Evolutionary conservation across 768 basidiomycete genomes (phyloP).

Genomic region (Pisolithus sp.): DNA sequence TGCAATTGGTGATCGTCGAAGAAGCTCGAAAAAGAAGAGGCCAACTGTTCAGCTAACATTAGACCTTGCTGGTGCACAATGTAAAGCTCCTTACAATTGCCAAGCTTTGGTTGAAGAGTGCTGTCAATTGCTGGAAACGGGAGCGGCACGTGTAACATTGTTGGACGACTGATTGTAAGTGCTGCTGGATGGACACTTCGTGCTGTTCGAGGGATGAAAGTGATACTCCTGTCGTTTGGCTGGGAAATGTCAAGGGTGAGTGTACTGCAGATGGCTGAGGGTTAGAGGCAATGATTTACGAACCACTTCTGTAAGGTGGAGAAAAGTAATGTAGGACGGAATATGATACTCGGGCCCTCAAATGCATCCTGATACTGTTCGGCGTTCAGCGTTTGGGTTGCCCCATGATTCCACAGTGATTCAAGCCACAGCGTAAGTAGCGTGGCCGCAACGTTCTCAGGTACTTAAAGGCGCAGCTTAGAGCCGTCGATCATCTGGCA

Average conservation of each 20-base stretch:
- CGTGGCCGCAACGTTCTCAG: slow-evolving; percentile 26
- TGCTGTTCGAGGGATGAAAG: slow-evolving; percentile 36
- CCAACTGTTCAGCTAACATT: slow-evolving; percentile 29
- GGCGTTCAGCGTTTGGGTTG: slow-evolving; percentile 7
- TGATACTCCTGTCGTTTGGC: slow-evolving; percentile 37
- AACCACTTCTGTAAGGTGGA: slow-evolving; percentile 37
- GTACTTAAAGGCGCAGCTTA: slow-evolving; percentile 19
- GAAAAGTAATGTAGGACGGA: slow-evolving; percentile 39
- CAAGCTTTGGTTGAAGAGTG: slow-evolving; percentile 36
- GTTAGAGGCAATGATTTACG: slow-evolving; percentile 3
- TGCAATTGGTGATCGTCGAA: slow-evolving; percentile 25
- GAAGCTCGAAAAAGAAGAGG: slow-evolving; percentile 38
- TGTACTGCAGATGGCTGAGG: background rate
- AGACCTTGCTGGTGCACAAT: background rate
- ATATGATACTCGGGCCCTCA: slow-evolving; percentile 36
- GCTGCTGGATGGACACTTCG: slow-evolving; percentile 31
- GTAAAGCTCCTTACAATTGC: slow-evolving; percentile 32
- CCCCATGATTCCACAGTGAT: slow-evolving; percentile 37
- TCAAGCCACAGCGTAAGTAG: slow-evolving; percentile 46
- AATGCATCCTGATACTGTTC: slow-evolving; percentile 10
- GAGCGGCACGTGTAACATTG: slow-evolving; percentile 32
- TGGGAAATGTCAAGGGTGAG: slow-evolving; percentile 17
- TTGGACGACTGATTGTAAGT: slow-evolving; percentile 32
- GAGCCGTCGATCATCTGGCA: background rate
- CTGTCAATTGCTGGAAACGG: slow-evolving; percentile 38